Evolutionary conservation across 352 stramenopile species (phyloP), one percentile per base, ranked within the genome.

Genomic region (Pelagophyceae sp.): DNA sequence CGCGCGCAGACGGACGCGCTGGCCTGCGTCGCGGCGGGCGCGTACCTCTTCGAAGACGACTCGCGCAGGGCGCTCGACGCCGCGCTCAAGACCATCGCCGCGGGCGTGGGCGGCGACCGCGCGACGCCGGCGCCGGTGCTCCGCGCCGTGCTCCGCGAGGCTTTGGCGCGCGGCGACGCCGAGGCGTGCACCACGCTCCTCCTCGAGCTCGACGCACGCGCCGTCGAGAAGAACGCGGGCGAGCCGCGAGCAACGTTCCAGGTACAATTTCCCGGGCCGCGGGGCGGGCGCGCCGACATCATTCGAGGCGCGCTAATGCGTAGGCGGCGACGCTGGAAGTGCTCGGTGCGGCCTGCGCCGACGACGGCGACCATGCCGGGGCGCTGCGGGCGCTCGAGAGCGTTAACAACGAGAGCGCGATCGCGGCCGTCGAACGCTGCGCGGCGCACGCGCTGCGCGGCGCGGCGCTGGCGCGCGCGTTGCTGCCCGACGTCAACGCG

Each of bases 121-220:
- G 31, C 17, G 33, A 23, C 61, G 15, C 17, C 67, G 15, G 17
- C 67, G 5, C 1, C 31, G 35, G 67, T 54, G 20, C 35, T 74
- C 27, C 67, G 67, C 15, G 35, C 23, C 67, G 35, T 74, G 35
- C 67, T 74, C 20, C 67, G 67, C 35, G 67, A 74, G 29, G 67
- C 67, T 6, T 37, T 74, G 35, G 35, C 1, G 17, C 67, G 67
- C 35, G 67, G 67, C 37, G 67, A 74, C 35, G 38, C 17, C 38
- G 33, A 31, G 17, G 67, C 67, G 35, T 33, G 19, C 5, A 3
- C 1, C 15, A 15, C 20, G 0, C 33, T 74, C 33, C 11, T 60
- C 35, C 35, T 11, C 23, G 67, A 74, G 35, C 67, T 74, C 67
- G 15, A 29, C 54, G 54, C 20, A 2, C 54, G 54, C 2, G 54